A percentile compares a stretch with the other conserved stretches of the same genome.
Evolutionary conservation across 2,329 filamentous ascomycete species (phyloP).

Genomic region (Zopfia rhizophila): DNA sequence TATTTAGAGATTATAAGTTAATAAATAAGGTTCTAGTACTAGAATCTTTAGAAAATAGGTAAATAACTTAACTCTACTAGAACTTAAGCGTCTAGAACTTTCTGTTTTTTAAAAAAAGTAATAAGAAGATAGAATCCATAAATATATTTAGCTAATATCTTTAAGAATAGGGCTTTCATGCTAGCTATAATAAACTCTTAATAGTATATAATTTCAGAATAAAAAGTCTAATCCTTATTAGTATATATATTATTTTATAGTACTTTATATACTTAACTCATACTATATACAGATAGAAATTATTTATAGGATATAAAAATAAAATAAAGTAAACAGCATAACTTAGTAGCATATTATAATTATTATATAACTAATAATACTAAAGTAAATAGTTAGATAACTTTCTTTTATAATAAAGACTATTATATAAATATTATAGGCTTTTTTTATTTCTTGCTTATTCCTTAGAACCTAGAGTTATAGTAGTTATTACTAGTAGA

Average conservation of each 20-base stretch:
- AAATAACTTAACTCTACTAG: slow-evolving; percentile 18
- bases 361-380: slow-evolving; percentile 18
- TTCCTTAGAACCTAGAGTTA: slow-evolving; percentile 20
- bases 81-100: slow-evolving; percentile 15
- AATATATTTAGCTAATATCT: slow-evolving; percentile 15
- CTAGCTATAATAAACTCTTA: slow-evolving; percentile 18
- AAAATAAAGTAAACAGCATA: slow-evolving; percentile 17
- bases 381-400: slow-evolving; percentile 15
- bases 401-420: slow-evolving; percentile 24
- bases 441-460: slow-evolving; percentile 22
- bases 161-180: slow-evolving; percentile 17
- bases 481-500: slow-evolving; percentile 20
- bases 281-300: slow-evolving; percentile 18
- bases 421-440: slow-evolving; percentile 20
- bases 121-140: slow-evolving; percentile 13
- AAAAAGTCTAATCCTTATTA: slow-evolving; percentile 14
- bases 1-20: slow-evolving; percentile 20
- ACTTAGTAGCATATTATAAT: slow-evolving; percentile 18
- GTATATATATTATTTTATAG: slow-evolving; percentile 20
- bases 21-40: slow-evolving; percentile 20
- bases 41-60: slow-evolving; percentile 16
- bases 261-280: slow-evolving; percentile 21
- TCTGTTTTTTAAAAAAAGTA: slow-evolving; percentile 14
- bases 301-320: slow-evolving; percentile 21
- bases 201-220: slow-evolving; percentile 19